Base-by-base conservation (phyloP, 2,329 filamentous ascomycete genomes). In the Aureobasidium pullulans region DNA sequence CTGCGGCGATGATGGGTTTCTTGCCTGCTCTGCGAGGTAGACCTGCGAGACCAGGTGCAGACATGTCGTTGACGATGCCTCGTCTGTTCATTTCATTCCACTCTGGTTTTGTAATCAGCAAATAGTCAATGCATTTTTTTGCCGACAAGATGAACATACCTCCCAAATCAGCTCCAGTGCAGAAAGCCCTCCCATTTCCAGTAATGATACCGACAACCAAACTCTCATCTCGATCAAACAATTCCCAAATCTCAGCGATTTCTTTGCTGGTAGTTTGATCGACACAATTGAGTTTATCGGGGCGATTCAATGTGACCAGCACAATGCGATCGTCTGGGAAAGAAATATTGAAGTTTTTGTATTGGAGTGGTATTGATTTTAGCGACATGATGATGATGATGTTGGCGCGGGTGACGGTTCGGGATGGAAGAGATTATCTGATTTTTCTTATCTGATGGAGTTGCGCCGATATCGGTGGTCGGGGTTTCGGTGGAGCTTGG, bases 1-100 rank as follows among this genome's bases (percentile, higher is more conserved):
- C 80, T 2, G 82, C 82, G 8, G 80, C 81, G 66, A 84, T 81
- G 47, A 84, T 75, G 1, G 82, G 82, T 69, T 84, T 84, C 73
- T 82, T 84, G 0, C 84, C 84, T 11, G 70, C 70, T 11, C 84
- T 74, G 42, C 79, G 73, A 42, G 79, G 82, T 13, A 87, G 67
- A 0, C 81, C 84, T 39, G 74, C 78, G 66, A 84, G 83, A 0
- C 83, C 83, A 1, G 71, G 71, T 28, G 64, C 60, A 10, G 63
- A 50, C 66, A 68, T 67, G 46, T 64, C 62, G 57, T 67, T 67
- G 34, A 64, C 62, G 15, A 65, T 62, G 10, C 65, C 64, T 15
- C 57, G 49, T 56, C 53, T 53, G 60, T 65, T 65, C 63, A 64
- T 63, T 23, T 61, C 53, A 47, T 69, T 65, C 67, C 67, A 69